Percentiles rank a stretch among this genome's conserved stretches.
Evolutionary conservation across 768 basidiomycete species (phyloP).

Genomic region (Lenzites betulinus): DNA sequence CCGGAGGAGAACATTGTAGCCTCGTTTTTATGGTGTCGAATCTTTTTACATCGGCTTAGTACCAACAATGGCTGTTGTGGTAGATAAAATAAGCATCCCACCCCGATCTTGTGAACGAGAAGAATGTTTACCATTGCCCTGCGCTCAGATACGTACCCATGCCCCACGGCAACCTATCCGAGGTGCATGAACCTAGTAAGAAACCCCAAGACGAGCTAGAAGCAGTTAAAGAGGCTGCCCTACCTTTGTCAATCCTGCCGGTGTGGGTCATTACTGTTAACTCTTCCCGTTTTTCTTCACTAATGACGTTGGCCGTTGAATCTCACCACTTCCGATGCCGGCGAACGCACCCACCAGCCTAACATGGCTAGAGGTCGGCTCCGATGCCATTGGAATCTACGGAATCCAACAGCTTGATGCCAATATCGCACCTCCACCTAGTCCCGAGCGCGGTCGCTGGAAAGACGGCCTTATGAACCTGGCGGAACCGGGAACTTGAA

Average conservation of each 20-base stretch:
- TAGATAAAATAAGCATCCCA: too few species aligned
- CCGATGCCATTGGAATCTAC: slow-evolving; percentile 6
- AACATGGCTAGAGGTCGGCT: slow-evolving; percentile 36
- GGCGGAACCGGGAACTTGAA: too few species aligned
- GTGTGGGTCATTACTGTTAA: neutral
- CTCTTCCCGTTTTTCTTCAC: neutral
- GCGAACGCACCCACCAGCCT: slow-evolving; percentile 58
- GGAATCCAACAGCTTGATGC: too few species aligned
- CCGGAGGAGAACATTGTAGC: slow-evolving; percentile 66
- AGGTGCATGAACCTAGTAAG: neutral
- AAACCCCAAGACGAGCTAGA: too few species aligned
- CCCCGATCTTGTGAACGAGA: too few species aligned
- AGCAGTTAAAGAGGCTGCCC: neutral
- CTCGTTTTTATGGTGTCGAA: slow-evolving; percentile 78
- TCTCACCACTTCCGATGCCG: slow-evolving; percentile 62
- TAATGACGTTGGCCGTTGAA: too few species aligned
- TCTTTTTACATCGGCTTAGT: slow-evolving; percentile 31
- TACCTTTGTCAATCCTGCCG: slow-evolving; percentile 21
- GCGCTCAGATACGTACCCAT: slow-evolving; percentile 45
- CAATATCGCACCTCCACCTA: neutral
- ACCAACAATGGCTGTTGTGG: too few species aligned
- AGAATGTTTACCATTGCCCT: neutral
- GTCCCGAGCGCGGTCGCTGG: neutral
- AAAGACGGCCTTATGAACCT: too few species aligned
- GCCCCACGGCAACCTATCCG: slow-evolving; percentile 64